Evolutionary conservation across 176 grass and related monocot species (phyloP).

Genomic region (Pontederia crassipes): DNA sequence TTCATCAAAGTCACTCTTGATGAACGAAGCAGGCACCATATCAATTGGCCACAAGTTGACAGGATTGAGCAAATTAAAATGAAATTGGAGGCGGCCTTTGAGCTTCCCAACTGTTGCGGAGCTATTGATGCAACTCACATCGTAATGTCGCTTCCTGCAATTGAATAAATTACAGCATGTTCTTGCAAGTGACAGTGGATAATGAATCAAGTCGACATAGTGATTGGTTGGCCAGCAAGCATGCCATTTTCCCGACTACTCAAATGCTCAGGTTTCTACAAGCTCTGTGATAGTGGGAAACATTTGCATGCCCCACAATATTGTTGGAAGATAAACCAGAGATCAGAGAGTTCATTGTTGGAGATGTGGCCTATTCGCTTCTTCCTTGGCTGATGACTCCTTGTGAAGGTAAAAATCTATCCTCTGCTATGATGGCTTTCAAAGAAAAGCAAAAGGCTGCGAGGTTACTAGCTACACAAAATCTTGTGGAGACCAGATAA

Average conservation of each 20-base stretch:
- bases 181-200: slow-evolving; percentile 80
- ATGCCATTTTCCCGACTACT: slow-evolving; percentile 70
- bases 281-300: slow-evolving; percentile 54
- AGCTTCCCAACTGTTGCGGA: slow-evolving; percentile 85
- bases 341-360: slow-evolving; percentile 81
- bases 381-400: slow-evolving; percentile 83
- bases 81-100: slow-evolving; percentile 38
- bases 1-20: slow-evolving; percentile 98
- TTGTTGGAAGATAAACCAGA: slow-evolving; percentile 39
- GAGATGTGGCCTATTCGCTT: slow-evolving; percentile 58
- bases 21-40: slow-evolving; percentile 66
- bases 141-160: slow-evolving; percentile 86
- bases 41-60: slow-evolving; percentile 57
- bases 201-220: slow-evolving; percentile 91
- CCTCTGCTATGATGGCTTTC: slow-evolving; percentile 29
- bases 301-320: slow-evolving; percentile 45
- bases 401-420: slow-evolving; percentile 49
- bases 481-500: slow-evolving; percentile 98
- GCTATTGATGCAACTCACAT: slow-evolving; percentile 86
- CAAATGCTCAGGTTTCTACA: slow-evolving; percentile 66
- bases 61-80: slow-evolving; percentile 61
- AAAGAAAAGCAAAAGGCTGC: slow-evolving; percentile 45
- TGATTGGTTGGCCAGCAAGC: slow-evolving; percentile 84
- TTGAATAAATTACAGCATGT: slow-evolving; percentile 92
- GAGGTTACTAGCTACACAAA: slow-evolving; percentile 76